Base-by-base conservation (phyloP, 2,329 filamentous ascomycete species). In the Sporothrix mexicana region DNA sequence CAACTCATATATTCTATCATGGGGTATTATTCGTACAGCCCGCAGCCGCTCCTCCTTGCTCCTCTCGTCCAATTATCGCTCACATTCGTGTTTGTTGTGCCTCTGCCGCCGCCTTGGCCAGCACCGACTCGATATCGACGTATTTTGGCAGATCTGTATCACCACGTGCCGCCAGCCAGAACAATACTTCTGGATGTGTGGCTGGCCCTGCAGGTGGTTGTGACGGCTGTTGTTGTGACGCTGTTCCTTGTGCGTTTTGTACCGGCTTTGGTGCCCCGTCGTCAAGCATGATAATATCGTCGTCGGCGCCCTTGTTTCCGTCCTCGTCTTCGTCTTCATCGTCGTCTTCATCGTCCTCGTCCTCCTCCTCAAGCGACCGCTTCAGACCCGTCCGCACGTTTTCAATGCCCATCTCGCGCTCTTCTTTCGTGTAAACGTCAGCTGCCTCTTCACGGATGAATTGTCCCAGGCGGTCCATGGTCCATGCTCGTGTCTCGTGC, bases 351-450 rank as follows among this genome's bases (percentile, higher is more conserved):
- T 90, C 88, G 1, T 90, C 87, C 0, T 85, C 84, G 0, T 84
- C 83, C 0, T 85, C 84, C 25, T 86, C 85, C 67, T 86, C 85
- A 13, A 89, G 77, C 2, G 81, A 84, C 76, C 88, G 85, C 78
- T 81, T 86, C 78, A 96, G 80, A 0, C 93, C 93, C 0, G 93
- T 95, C 51, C 90, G 86, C 62, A 95, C 91, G 77, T 89, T 91
- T 77, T 92, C 88, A 12, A 91, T 80, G 7, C 93, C 93, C 73
- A 80, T 76, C 73, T 87, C 88, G 69, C 88, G 86, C 83, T 96
- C 93, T 77, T 91, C 90, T 3, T 88, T 84, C 1, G 92, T 95
- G 79, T 90, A 96, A 72, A 90, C 85, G 72, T 92, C 90, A n/a
- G 84, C 83, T 77, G 85, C 88, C 75, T 89, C 84, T 47, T 83